phyloP scores from a whole-genome alignment of 2,329 filamentous ascomycete genomes.

The Xylariales sp. region DNA sequence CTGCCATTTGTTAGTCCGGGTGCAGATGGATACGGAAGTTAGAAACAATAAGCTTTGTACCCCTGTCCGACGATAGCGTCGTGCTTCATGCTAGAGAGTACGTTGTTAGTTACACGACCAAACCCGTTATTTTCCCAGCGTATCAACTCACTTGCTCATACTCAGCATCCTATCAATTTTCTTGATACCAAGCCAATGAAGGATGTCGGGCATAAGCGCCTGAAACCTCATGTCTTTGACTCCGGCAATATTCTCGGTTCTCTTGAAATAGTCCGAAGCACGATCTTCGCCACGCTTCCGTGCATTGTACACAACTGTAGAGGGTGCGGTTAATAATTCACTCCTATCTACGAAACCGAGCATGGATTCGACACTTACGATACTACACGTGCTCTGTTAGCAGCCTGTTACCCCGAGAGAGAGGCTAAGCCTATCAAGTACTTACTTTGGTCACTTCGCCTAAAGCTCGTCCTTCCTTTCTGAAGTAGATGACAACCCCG shows the following conservation, averaged over 20 bases:
- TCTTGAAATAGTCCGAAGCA: slow-evolving; percentile 93
- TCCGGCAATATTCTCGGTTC: slow-evolving; percentile 98
- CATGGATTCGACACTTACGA: slow-evolving; percentile 54
- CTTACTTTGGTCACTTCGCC: slow-evolving; percentile 95
- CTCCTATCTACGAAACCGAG: slow-evolving; percentile 22
- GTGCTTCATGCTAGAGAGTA: slow-evolving; percentile 78
- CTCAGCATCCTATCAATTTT: slow-evolving; percentile 99
- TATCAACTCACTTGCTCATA: slow-evolving; percentile 85
- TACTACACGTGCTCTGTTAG: slow-evolving; percentile 56
- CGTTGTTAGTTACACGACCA: slow-evolving; percentile 45
- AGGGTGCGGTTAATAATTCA: slow-evolving; percentile 42
- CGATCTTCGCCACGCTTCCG: slow-evolving; percentile 81
- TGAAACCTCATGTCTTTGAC: slow-evolving; percentile 99
- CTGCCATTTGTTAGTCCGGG: slow-evolving; percentile 54
- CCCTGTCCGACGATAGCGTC: slow-evolving; percentile 88
- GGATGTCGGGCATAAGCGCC: slow-evolving; percentile 95
- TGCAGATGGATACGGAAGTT: slow-evolving; percentile 31
- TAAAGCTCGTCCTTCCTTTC: slow-evolving; percentile 93
- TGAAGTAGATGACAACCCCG: slow-evolving; percentile 97
- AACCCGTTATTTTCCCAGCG: slow-evolving; percentile 30
- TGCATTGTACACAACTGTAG: slow-evolving; percentile 77
- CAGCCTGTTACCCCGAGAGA: slow-evolving; percentile 36
- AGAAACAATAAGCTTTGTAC: slow-evolving; percentile 54
- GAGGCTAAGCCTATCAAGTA: slow-evolving; percentile 13
- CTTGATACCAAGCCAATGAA: slow-evolving; percentile 97